Conservation (phyloP, 2,329 filamentous ascomycete species). For the Trichoderma citrinoviride region DNA sequence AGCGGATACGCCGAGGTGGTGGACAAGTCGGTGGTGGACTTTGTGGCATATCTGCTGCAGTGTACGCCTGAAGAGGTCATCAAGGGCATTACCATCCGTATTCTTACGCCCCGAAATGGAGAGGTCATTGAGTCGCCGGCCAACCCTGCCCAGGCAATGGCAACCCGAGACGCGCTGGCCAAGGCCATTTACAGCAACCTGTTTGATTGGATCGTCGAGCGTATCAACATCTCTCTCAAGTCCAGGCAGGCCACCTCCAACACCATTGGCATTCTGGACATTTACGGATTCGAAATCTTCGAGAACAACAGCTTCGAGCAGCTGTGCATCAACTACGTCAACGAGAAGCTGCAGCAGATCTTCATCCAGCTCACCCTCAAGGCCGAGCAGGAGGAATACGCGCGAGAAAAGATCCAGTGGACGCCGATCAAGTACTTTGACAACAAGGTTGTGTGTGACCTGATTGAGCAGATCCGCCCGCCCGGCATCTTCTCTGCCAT, state of each 20-base stretch:
- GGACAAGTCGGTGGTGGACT: conserved; percentile 90
- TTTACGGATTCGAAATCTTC: conserved; percentile 99
- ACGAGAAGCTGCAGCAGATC: conserved; percentile 98
- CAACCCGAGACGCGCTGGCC: conserved; percentile 85
- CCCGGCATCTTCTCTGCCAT: conserved; percentile 91
- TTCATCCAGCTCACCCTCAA: conserved; percentile 97
- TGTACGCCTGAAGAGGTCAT: conserved; percentile 77
- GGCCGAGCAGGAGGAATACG: conserved; percentile 97
- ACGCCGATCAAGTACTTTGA: conserved; percentile 99
- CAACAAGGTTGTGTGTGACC: conserved; percentile 96
- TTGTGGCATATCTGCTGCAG: conserved; percentile 89
- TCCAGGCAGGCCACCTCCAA: conserved; percentile 73
- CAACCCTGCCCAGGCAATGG: conserved; percentile 79
- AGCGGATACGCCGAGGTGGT: conserved; percentile 81
- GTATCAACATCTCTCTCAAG: conserved; percentile 84
- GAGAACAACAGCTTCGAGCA: conserved; percentile 99
- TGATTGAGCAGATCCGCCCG: conserved; percentile 89
- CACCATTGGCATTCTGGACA: conserved; percentile 94
- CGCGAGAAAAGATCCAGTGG: conserved; percentile 94
- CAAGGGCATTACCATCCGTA: conserved; percentile 83
- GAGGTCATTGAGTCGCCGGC: conserved; percentile 72
- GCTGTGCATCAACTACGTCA: conserved; percentile 99
- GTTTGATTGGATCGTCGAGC: conserved; percentile 96
- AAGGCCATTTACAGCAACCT: conserved; percentile 98
- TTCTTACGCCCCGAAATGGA: conserved; percentile 68